Base-by-base conservation (phyloP, 2,329 filamentous ascomycete genomes). In the Talaromyces sp. region DNA sequence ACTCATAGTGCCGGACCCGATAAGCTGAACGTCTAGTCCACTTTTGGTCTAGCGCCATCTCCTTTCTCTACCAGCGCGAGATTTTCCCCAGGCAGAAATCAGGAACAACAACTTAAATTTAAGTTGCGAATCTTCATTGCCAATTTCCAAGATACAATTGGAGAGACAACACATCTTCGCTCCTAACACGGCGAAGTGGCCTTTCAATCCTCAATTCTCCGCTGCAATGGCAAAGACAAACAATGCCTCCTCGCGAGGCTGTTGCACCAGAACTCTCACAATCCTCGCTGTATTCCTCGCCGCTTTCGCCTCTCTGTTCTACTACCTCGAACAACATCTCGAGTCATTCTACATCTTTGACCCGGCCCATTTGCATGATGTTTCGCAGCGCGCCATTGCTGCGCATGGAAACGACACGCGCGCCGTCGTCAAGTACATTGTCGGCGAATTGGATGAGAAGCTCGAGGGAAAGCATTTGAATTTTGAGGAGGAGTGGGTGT, bases 401-500 rank as follows among this genome's bases (percentile, higher is more conserved):
- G 78, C 84, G 45, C 87, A 94, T 76, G 91, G 90, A 70, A 90
- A 93, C 76, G 85, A 94, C 80, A 96, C 92, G 15, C 78, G 83
- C 65, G 82, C 83, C 64, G 85, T 93, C 10, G 89, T 92, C 67
- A 74, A 83, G 69, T 88, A 85, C 79, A 93, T 96, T 70, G 87
- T 91, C 61, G 73, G 80, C 67, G 88, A 92, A 79, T 83, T 96
- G 63, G 81, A 82, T 70, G 80, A 81, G 70, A 84, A 83, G 68
- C 67, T 80, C 43, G 75, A 73, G 15, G 69, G 73, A 17, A 73
- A 74, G 33, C 71, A 91, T 77, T 74, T 94, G 74, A 92, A 90
- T 80, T 75, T 86, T 63, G 81, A 89, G 66, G 87, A 94, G 80
- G 90, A 94, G 78, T 96, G 92, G 92, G 84, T 96, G 54, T 94